Conservation (phyloP, 2,329 filamentous ascomycete species). For the Herpotrichia juniperi region DNA sequence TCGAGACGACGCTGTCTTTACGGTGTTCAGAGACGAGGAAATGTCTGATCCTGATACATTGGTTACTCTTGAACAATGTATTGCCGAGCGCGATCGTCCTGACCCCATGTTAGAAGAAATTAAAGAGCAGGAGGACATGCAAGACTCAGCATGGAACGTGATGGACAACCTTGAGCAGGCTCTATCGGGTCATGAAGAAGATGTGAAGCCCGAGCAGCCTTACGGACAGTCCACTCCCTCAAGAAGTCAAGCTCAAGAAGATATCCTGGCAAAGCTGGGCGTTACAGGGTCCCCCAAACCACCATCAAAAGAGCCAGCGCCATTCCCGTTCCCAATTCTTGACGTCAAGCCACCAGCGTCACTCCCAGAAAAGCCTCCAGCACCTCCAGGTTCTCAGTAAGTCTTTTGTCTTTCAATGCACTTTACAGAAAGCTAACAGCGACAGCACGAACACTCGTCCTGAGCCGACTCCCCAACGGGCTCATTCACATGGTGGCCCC, state of each 20-base stretch:
- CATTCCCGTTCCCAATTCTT: conserved; percentile 12
- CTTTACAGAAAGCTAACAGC: conserved; percentile 3
- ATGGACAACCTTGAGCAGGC: conserved; percentile 50
- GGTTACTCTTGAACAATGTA: conserved; percentile 52
- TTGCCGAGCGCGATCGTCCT: conserved; percentile 46
- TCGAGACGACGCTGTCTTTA: conserved; percentile 57
- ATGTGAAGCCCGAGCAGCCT: conserved; percentile 10
- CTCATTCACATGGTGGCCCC: conserved; percentile 29
- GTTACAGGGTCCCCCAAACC: conserved; percentile 47
- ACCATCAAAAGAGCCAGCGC: conserved; percentile 27
- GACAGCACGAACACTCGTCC: conserved; percentile 18
- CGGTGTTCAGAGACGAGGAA: conserved; percentile 49
- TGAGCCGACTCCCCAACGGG: conserved; percentile 19
- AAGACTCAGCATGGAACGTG: conserved; percentile 42
- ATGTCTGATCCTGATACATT: conserved; percentile 36
- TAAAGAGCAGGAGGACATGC: conserved; percentile 37
- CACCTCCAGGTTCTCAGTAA: conserved; percentile 19
- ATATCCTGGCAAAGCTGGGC: conserved; percentile 42
- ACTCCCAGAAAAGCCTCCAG: conserved; percentile 25
- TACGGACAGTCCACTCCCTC: background rate
- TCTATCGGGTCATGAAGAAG: conserved; percentile 29
- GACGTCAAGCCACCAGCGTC: conserved; percentile 19
- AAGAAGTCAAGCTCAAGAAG: conserved; percentile 38
- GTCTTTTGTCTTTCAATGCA: background rate
- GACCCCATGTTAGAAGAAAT: conserved; percentile 32